Base-by-base conservation (phyloP, 2,329 filamentous ascomycete species). In the Lachnellula occidentalis region DNA sequence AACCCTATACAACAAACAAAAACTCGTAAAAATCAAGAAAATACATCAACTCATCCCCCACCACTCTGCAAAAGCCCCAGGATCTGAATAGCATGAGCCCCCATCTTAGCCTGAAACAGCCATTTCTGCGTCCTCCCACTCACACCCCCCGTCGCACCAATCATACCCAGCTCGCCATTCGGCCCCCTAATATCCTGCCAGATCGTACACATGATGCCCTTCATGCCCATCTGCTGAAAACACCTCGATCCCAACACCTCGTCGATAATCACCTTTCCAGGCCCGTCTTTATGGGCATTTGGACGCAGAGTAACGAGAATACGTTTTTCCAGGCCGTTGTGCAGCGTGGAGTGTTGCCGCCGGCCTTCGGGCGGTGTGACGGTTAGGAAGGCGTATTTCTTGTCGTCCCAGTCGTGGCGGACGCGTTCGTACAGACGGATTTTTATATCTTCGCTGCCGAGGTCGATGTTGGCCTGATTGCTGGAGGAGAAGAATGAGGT, bases 371-470 rank as follows among this genome's bases (percentile, higher is more conserved):
- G 86, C 17, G 84, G 82, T 68, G 91, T 84, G 65, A 99, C 90
- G 15, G 88, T 90, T 56, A 99, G 75, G 37, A 84, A 79, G 57
- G 91, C 95, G 63, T 89, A 85, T 60, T 94, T 92, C 74, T 92
- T 85, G 68, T 97, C 92, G 58, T 90, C 85, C 94, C 94, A 99
- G 69, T 92, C 1, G 81, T 77, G 56, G 91, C 86, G 48, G 2
- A 43, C 41, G 19, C 92, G 85, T 48, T 89, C 78, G 69, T 97
- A 96, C 12, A 97, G 80, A 36, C 91, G 81, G 63, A 96, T 89
- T 63, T 92, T 92, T 50, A 92, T 83, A 65, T 94, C 91, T 52
- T 86, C 86, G 54, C 90, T 84, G 51, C 86, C 87, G 21, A 85
- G 71, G 19, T 83, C 81, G 74, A 78, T 45, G 61, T 51, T 52